phyloP scores from a whole-genome alignment of 345 rosid species.

The Dipteronia sinensis region DNA sequence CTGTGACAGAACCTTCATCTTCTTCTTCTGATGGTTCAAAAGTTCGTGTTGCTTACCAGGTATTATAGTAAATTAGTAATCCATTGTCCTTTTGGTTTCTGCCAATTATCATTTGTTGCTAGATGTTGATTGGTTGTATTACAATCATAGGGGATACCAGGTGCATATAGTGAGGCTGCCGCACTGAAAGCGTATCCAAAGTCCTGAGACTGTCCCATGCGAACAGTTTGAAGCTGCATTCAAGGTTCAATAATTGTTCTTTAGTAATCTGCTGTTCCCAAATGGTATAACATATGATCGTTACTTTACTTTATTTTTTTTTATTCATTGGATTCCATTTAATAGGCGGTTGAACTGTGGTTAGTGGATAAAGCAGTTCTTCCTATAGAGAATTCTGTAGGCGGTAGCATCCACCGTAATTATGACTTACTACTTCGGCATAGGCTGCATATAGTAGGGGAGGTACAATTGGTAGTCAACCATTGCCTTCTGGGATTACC shows the following conservation, averaged over 20 bases:
- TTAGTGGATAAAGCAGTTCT: slow-evolving; percentile 90
- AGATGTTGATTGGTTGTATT: slow-evolving; percentile 24
- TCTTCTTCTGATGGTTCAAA: slow-evolving; percentile 49
- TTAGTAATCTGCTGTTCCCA: slow-evolving; percentile 5
- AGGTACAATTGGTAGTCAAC: slow-evolving; percentile 73
- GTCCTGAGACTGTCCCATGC: slow-evolving; percentile 92
- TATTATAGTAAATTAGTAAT: slow-evolving; percentile 38
- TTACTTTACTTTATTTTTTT: neutral
- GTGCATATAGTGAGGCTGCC: slow-evolving; percentile 94
- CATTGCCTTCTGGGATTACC: slow-evolving; percentile 88
- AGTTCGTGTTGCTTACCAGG: slow-evolving; percentile 90
- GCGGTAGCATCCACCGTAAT: slow-evolving; percentile 93
- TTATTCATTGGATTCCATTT: slow-evolving; percentile 13
- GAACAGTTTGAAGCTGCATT: slow-evolving; percentile 85
- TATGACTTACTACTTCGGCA: slow-evolving; percentile 94
- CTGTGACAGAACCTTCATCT: slow-evolving; percentile 16
- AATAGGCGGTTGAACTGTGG: slow-evolving; percentile 95
- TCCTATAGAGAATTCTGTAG: slow-evolving; percentile 89
- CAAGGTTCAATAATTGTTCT: slow-evolving; percentile 48
- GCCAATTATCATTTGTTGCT: slow-evolving; percentile 17
- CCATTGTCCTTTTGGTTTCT: slow-evolving; percentile 15
- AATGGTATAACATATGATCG: slow-evolving; percentile 1
- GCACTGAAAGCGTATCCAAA: slow-evolving; percentile 84
- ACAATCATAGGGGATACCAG: slow-evolving; percentile 71
- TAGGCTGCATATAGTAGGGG: slow-evolving; percentile 92